Percentiles rank a stretch among this genome's conserved stretches.
Conservation (phyloP, 2,329 filamentous ascomycete species). For the Drechslerella coelobrocha region DNA sequence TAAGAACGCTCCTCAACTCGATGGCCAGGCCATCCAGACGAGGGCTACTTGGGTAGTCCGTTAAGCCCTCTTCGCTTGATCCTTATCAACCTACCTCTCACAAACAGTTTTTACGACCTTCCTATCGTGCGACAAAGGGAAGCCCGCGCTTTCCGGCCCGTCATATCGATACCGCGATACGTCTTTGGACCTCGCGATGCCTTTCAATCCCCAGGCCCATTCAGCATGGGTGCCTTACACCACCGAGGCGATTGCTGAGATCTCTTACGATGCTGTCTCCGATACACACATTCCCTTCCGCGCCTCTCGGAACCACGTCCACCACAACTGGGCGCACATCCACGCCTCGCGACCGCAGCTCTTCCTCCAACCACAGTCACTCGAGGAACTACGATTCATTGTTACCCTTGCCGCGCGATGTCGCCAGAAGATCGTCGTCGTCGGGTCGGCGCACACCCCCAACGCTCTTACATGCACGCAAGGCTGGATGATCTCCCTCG, state of each 20-base stretch:
- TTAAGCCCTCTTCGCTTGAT: neutral
- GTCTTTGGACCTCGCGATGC: conserved; percentile 11
- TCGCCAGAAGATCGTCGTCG: conserved; percentile 79
- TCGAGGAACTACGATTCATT: conserved; percentile 82
- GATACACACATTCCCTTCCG: conserved; percentile 71
- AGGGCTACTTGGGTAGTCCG: neutral
- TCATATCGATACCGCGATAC: neutral
- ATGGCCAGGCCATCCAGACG: neutral
- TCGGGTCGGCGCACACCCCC: conserved; percentile 92
- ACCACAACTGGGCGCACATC: conserved; percentile 94
- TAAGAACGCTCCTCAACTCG: neutral
- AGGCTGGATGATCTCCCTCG: conserved; percentile 87
- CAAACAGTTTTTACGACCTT: neutral
- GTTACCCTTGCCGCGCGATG: conserved; percentile 80
- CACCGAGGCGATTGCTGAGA: conserved; percentile 51
- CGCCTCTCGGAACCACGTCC: conserved; percentile 73
- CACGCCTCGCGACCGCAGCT: conserved; percentile 89
- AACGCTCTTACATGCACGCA: conserved; percentile 85
- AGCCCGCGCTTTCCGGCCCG: neutral
- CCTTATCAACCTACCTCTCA: neutral
- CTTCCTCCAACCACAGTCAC: conserved; percentile 81
- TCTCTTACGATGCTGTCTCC: conserved; percentile 53
- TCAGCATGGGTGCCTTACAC: conserved; percentile 51
- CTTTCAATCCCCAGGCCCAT: conserved; percentile 56
- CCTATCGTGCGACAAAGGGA: neutral